phyloP scores from a whole-genome alignment of 805 yeast species.

The Yarrowia sp. region DNA sequence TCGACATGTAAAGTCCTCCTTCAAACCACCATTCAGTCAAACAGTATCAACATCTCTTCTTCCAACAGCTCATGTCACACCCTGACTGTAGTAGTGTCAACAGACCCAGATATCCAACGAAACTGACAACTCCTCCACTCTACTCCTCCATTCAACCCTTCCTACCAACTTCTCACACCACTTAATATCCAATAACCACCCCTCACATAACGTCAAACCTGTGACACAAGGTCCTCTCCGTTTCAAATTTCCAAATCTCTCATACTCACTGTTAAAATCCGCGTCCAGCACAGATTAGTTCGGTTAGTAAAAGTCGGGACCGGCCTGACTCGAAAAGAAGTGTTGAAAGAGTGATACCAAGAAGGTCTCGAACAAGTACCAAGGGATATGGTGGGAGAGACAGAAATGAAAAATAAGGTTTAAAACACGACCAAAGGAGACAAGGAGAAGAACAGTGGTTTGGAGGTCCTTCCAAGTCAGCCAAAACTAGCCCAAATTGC shows the following conservation, averaged over 20 bases:
- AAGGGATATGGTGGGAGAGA: constrained; percentile 3
- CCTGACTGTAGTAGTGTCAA: no score
- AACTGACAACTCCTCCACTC: neutral
- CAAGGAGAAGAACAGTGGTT: neutral
- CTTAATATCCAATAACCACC: no score
- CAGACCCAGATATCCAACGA: no score
- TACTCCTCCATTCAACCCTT: no score
- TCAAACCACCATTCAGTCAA: no score
- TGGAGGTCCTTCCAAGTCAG: no score
- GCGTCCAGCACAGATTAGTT: constrained; percentile 22
- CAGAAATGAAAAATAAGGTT: neutral
- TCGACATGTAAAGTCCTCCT: no score
- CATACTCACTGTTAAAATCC: constrained; percentile 4
- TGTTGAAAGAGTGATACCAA: neutral
- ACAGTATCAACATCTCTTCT: no score
- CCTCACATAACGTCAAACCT: neutral
- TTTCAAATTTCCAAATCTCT: no score
- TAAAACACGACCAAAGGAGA: neutral
- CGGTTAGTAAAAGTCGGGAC: constrained; percentile 13
- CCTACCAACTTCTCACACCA: no score
- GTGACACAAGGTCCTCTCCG: neutral
- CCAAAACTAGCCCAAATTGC: no score
- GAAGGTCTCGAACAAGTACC: neutral
- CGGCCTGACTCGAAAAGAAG: constrained; percentile 5
- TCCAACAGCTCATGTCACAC: no score